Base-by-base conservation (phyloP, 148 eudicot species). In the Rhododendron mucronatum region DNA sequence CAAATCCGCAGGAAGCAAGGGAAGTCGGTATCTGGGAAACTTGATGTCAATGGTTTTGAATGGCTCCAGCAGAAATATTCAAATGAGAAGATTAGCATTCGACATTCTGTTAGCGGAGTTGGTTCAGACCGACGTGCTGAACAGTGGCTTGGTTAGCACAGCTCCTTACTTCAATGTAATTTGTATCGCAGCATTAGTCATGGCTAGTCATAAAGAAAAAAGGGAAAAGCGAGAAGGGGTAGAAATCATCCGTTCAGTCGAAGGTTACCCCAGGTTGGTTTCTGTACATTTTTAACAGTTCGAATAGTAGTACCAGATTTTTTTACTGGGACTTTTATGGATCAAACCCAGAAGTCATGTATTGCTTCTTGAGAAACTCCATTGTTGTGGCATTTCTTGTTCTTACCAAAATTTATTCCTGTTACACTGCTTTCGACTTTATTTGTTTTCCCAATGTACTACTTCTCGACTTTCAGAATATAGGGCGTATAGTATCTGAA, bases 11-110 rank as follows among this genome's bases (percentile, higher is more conserved):
- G 98, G 85, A 97, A 94, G 91, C 98, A 97, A 90, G 99, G 99
- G 77, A 97, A 94, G 88, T 95, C 99, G 14, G 95, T 95, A 14
- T 92, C 99, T 1, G 96, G 99, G 82, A 97, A 95, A 90, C 99
- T 97, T 28, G 99, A 97, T 82, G 95, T 97, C 87, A 97, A 95
- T 82, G 99, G 90, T 76, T 97, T 97, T 67, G 98, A 97, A 85
- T 91, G 82, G 86, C 95, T 97, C 50, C 99, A 97, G 92, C 91
- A 95, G 87, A 95, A 97, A 88, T 97, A 97, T 86, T 85, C 99
- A n/a, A 92, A 82, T 75, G 98, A 97, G 90, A 95, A 92, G 88
- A 95, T 97, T 82, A 97, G 99, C 90, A 97, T 97, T 83, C 90
- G 99, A 11, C 95, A 87, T 80, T 86, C 99, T 87, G 98, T 97